phyloP scores from a whole-genome alignment of 805 yeast species.

The Teunomyces atbi region DNA sequence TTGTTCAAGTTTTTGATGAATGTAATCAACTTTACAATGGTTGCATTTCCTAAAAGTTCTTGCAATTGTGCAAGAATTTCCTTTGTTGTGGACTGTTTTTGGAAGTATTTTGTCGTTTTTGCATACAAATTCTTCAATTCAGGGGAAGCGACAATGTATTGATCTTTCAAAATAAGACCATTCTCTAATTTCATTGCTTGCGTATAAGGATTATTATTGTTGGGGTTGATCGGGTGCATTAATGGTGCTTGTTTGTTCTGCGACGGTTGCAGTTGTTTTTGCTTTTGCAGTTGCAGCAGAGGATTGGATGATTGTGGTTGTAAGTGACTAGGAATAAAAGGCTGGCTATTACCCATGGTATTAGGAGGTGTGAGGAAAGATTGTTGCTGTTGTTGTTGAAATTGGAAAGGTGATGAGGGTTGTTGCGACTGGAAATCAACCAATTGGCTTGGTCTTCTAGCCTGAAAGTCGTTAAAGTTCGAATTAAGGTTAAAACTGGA shows the following conservation, averaged over 20 bases:
- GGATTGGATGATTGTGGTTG: conserved; percentile 12
- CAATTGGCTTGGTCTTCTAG: conserved; percentile 43
- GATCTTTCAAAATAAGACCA: conserved; percentile 57
- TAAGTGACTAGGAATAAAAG: conserved; percentile 13
- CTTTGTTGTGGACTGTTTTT: conserved; percentile 25
- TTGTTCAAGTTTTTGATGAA: conserved; percentile 42
- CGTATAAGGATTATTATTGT: conserved; percentile 1
- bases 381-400: conserved; percentile 8
- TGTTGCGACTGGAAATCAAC: conserved; percentile 24
- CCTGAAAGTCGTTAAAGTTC: conserved; percentile 37
- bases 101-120: conserved; percentile 55
- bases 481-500: conserved; percentile 31
- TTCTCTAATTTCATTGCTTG: conserved; percentile 50
- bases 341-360: conserved; percentile 7
- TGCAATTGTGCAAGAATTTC: conserved; percentile 28
- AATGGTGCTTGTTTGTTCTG: neutral
- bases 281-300: neutral
- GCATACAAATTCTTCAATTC: conserved; percentile 50
- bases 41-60: conserved; percentile 24
- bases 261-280: conserved; percentile 9
- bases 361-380: conserved; percentile 4
- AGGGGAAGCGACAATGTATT: conserved; percentile 57
- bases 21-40: conserved; percentile 30
- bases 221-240: neutral
- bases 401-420: conserved; percentile 9